phyloP scores from a whole-genome alignment of 441 rosid species.

The Syzygium syzygioides region DNA sequence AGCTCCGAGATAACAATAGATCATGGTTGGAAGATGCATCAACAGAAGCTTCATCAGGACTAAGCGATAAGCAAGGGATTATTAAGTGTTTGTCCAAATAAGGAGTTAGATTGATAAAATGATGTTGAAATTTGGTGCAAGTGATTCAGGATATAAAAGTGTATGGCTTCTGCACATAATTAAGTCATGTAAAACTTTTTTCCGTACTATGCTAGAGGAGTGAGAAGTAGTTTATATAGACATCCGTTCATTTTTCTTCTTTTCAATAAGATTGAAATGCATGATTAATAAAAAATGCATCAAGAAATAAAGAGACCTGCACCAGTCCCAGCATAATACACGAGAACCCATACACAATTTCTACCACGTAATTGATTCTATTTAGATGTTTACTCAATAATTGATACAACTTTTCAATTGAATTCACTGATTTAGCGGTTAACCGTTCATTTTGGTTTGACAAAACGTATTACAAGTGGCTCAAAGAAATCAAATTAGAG shows the following conservation, averaged over 20 bases:
- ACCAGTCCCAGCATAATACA: not conserved
- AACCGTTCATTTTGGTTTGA: not conserved
- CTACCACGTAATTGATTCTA: not conserved
- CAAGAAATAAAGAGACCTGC: not conserved
- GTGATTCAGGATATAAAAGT: accelerated
- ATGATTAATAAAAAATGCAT: not conserved
- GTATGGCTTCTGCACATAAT: not conserved
- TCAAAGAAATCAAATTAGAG: not conserved
- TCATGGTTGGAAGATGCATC: not conserved
- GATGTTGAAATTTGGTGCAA: not conserved
- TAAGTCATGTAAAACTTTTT: not conserved
- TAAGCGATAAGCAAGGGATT: not conserved
- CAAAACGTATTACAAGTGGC: not conserved
- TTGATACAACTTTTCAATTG: not conserved
- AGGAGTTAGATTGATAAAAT: not conserved
- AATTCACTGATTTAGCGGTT: not conserved
- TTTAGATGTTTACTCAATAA: not conserved
- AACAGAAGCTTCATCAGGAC: not conserved
- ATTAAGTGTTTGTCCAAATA: not conserved
- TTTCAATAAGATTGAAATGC: not conserved
- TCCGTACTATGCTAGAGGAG: no score
- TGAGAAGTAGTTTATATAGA: not conserved
- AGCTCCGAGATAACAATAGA: not conserved
- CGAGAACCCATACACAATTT: not conserved
- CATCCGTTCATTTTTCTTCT: not conserved